Percentiles rank a stretch among this genome's conserved stretches.
These are phyloP conservation scores for Medicago ruthenica DNA, from an alignment of 306 rosid genomes.

Conservation along the genomic window DNA sequence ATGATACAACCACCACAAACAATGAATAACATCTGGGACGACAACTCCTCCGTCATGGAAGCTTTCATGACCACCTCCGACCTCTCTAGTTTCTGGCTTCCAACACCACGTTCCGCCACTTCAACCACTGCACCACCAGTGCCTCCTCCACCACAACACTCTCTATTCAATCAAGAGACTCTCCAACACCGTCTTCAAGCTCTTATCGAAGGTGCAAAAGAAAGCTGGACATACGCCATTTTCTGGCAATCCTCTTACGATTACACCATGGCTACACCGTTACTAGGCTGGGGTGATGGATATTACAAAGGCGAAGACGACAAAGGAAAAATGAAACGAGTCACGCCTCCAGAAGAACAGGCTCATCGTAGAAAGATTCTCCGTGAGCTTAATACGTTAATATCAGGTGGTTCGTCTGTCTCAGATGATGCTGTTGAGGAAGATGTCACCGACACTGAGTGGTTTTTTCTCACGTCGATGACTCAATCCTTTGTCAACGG, in stretches of 20 bases:
- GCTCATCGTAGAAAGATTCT: conserved; percentile 80
- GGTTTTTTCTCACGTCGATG: conserved; percentile 95
- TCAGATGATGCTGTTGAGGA: conserved; percentile 73
- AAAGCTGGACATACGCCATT: conserved; percentile 90
- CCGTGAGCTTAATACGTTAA: conserved; percentile 79
- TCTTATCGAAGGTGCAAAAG: conserved; percentile 69
- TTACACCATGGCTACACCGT: conserved; percentile 43
- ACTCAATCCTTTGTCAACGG: conserved; percentile 78
- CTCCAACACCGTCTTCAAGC: conserved; percentile 91
- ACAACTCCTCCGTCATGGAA: conserved; percentile 85
- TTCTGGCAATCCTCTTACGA: conserved; percentile 92
- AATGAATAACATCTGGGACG: conserved; percentile 82
- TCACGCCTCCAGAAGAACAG: conserved; percentile 57
- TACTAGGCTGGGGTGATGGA: conserved; percentile 94
- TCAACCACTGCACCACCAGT: conserved; percentile 48
- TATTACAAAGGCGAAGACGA: conserved; percentile 89
- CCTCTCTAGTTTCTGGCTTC: conserved; percentile 64
- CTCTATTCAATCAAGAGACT: conserved; percentile 73
- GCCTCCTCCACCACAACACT: conserved; percentile 32
- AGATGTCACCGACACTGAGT: conserved; percentile 92
- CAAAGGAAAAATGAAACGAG: conserved; percentile 48
- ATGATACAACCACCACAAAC: conserved; percentile 60
- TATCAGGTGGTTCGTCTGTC: conserved; percentile 65
- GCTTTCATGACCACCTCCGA: conserved; percentile 78
- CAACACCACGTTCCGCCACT: conserved; percentile 56